These are phyloP conservation scores for Hyaloscypha finlandica DNA, from an alignment of 495 filamentous ascomycete genomes.

Conservation along the genomic window DNA sequence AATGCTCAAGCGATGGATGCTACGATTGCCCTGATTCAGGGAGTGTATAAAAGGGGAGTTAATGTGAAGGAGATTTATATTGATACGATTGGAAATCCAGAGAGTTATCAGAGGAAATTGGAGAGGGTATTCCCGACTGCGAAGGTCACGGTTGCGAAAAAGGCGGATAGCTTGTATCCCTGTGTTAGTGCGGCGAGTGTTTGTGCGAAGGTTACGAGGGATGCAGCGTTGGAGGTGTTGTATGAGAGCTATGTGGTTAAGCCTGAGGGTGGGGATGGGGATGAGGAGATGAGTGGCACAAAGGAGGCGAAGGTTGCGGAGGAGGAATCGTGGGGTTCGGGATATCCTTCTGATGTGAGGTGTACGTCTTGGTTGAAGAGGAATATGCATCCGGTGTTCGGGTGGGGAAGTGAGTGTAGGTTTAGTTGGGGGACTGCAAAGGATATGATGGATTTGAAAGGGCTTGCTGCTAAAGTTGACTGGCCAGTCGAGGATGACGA, in stretches of 20 bases:
- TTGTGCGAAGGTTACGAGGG: conserved; percentile 92
- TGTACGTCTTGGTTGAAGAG: conserved; percentile 78
- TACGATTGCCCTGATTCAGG: conserved; percentile 79
- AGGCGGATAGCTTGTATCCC: conserved; percentile 92
- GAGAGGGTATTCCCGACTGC: conserved; percentile 80
- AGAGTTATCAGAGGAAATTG: conserved; percentile 78
- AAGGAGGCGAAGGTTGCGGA: conserved; percentile 16
- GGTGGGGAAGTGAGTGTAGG: conserved; percentile 88
- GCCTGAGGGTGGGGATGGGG: conserved; percentile 21
- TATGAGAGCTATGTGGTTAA: conserved; percentile 42
- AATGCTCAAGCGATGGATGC: conserved; percentile 99
- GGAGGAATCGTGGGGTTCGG: conserved; percentile 71
- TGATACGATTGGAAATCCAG: conserved; percentile 87
- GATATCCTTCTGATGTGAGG: conserved; percentile 87
- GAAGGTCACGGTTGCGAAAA: conserved; percentile 88
- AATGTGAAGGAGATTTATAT: conserved; percentile 89
- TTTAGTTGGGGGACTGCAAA: conserved; percentile 96
- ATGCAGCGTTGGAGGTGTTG: conserved; percentile 79
- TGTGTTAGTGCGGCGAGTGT: conserved; percentile 93
- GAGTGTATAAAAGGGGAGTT: conserved; percentile 71
- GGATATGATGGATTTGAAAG: conserved; percentile 77
- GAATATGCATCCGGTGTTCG: conserved; percentile 92
- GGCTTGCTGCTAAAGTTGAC: conserved; percentile 66
- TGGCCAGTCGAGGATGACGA: conserved; percentile 79
- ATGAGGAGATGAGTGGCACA: conserved; percentile 23